These are phyloP conservation scores for Galerina marginata DNA, from an alignment of 768 basidiomycete species.

Conservation along the genomic window DNA sequence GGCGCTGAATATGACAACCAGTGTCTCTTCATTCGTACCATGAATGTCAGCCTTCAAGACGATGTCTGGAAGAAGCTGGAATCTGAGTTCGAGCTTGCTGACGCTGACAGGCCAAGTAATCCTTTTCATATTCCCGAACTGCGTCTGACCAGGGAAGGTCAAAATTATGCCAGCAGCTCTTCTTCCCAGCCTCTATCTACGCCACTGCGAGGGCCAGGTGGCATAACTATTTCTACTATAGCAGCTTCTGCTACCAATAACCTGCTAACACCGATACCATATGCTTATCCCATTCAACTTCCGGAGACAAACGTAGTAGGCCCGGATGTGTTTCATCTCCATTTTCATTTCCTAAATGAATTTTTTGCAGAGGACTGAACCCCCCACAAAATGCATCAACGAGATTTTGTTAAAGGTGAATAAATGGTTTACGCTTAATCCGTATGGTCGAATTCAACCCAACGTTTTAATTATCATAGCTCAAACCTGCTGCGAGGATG, in stretches of 20 bases:
- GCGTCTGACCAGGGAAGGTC: too few relatives aligned
- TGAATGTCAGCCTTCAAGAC: constrained; percentile 8
- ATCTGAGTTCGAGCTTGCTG: neutral
- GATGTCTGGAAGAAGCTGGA: neutral
- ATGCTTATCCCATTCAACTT: neutral
- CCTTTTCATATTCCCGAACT: neutral
- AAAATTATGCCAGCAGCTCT: too few relatives aligned
- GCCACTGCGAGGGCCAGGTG: too few relatives aligned
- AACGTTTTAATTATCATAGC: neutral
- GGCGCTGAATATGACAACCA: constrained; percentile 1
- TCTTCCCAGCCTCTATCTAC: too few relatives aligned
- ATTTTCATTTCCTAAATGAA: neutral
- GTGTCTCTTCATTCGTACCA: constrained; percentile 9
- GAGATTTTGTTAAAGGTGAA: constrained; percentile 1
- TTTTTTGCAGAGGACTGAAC: neutral
- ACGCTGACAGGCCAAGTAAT: neutral
- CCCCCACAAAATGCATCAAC: neutral
- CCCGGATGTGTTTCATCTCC: too few relatives aligned
- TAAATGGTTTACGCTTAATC: neutral
- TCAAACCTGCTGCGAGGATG: neutral
- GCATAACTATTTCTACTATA: too few relatives aligned
- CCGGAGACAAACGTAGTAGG: neutral
- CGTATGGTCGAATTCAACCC: too few relatives aligned
- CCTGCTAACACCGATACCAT: too few relatives aligned
- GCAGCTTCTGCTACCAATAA: too few relatives aligned